Evolutionary conservation across 331 rosid species (phyloP).

Genomic region (Arachis monticola): DNA sequence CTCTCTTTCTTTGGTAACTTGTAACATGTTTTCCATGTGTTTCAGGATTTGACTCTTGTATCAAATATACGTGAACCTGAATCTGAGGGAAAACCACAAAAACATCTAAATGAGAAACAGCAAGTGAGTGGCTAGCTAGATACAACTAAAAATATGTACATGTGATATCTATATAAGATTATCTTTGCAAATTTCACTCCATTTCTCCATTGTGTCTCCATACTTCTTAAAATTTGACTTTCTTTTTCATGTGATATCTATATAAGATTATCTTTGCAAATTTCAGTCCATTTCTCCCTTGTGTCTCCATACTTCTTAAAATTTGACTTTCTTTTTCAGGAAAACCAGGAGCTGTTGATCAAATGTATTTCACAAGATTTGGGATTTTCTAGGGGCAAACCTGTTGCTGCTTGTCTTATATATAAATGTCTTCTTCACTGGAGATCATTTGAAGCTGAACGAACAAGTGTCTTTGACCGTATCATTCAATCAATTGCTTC

Average conservation of each 20-base stretch:
- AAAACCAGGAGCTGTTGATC: slow-evolving; percentile 89
- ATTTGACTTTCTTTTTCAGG: slow-evolving; percentile 55
- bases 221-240: neutral
- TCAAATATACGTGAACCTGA: slow-evolving; percentile 88
- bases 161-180: slow-evolving; percentile 32
- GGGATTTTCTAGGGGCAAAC: slow-evolving; percentile 91
- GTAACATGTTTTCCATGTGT: slow-evolving; percentile 29
- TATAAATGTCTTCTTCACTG: slow-evolving; percentile 97
- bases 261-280: slow-evolving; percentile 28
- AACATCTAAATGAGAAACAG: slow-evolving; percentile 93
- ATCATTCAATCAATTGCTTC: slow-evolving; percentile 93
- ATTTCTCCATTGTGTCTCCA: slow-evolving; percentile 14
- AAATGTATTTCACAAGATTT: slow-evolving; percentile 83
- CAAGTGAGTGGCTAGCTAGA: slow-evolving; percentile 60
- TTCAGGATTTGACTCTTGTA: slow-evolving; percentile 74
- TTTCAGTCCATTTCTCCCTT: slow-evolving; percentile 22
- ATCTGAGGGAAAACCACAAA: slow-evolving; percentile 93
- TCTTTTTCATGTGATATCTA: slow-evolving; percentile 34
- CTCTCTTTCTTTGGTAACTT: neutral
- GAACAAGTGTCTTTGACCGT: slow-evolving; percentile 86
- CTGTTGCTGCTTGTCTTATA: slow-evolving; percentile 84
- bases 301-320: neutral
- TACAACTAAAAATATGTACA: neutral
- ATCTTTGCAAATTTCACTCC: slow-evolving; percentile 31
- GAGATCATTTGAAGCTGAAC: slow-evolving; percentile 97